Base-by-base conservation (phyloP, 1,284 basidiomycete genomes). In the Pyrrhoderma lamaoense region DNA sequence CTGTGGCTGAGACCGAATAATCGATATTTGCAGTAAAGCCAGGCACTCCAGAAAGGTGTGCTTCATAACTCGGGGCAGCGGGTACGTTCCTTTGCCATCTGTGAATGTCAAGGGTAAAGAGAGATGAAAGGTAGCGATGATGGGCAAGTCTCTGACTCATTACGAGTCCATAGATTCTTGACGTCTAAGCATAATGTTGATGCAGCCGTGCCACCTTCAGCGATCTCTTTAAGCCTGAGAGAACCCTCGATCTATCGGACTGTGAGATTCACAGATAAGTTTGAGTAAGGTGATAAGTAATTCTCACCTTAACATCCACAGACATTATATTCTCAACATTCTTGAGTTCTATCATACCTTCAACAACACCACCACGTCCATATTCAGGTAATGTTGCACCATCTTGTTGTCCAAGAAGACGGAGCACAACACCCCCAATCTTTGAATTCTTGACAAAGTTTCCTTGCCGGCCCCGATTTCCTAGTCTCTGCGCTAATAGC, bases 401-500 rank as follows among this genome's bases (percentile, higher is more conserved):
- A 34, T 73, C 67, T 43, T 77, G 71, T 59, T 85, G 84, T 5
- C 70, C 72, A 25, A 57, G 63, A 42, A 87, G 65, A 21, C 73
- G 70, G 35, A 87, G 67, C 51, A 68, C 69, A 31, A 76, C 63
- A 34, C 70, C 72, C 3, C 80, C 77, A 45, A 66, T 71, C 60
- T 72, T 81, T 3, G 77, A 76, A 53, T 77, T 74, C 63, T 86
- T 87, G 47, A 79, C 68, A 58, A 82, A 83, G 50, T 71, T 71
- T 8, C 73, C 73, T 13, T 66, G 60, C 8, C 70, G 69, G 25
- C 75, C 65, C 13, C 69, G 64, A 19, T 25, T 11, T 9, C 58
- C 66, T 36, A 67, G 58, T 25, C 71, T 70, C 35, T 72, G 71
- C n/a, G 71, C 72, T 25, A 79, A 63, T 4, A 75, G 73, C 52